These are phyloP conservation scores for Rutstroemia sp. DNA, from an alignment of 2,329 filamentous ascomycete species.

Conservation along the genomic window DNA sequence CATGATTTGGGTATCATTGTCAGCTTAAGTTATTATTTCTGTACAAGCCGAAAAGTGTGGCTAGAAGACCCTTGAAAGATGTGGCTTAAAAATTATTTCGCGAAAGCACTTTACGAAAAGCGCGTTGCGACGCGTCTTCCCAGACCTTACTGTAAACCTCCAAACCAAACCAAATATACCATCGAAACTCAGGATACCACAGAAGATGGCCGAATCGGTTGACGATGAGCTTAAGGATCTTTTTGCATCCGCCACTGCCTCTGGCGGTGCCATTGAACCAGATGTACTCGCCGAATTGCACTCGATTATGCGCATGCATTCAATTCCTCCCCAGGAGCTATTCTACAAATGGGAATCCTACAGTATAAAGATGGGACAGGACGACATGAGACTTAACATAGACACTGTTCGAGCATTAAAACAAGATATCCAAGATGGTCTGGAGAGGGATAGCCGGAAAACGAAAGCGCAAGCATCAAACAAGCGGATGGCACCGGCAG, in stretches of 20 bases:
- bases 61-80: background rate
- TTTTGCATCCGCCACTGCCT: conserved; percentile 19
- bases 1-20: too few species aligned
- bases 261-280: conserved; percentile 45
- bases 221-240: conserved; percentile 23
- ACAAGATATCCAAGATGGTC: conserved; percentile 73
- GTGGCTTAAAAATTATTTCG: conserved; percentile 4
- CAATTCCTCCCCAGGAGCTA: conserved; percentile 73
- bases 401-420: conserved; percentile 72
- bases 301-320: conserved; percentile 80
- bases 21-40: too few species aligned
- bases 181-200: background rate
- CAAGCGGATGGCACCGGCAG: conserved; percentile 54
- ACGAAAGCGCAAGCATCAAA: conserved; percentile 59
- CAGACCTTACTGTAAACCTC: background rate
- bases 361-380: conserved; percentile 85
- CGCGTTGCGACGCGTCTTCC: conserved; percentile 10
- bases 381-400: conserved; percentile 65
- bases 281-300: conserved; percentile 77
- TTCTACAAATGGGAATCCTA: conserved; percentile 99
- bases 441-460: conserved; percentile 66
- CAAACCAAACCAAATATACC: background rate
- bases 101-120: conserved; percentile 5
- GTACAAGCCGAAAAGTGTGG: background rate
- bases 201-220: conserved; percentile 16